Evolutionary conservation across 768 basidiomycete genomes (phyloP).

Genomic region (Panaeolus cyanescens): DNA sequence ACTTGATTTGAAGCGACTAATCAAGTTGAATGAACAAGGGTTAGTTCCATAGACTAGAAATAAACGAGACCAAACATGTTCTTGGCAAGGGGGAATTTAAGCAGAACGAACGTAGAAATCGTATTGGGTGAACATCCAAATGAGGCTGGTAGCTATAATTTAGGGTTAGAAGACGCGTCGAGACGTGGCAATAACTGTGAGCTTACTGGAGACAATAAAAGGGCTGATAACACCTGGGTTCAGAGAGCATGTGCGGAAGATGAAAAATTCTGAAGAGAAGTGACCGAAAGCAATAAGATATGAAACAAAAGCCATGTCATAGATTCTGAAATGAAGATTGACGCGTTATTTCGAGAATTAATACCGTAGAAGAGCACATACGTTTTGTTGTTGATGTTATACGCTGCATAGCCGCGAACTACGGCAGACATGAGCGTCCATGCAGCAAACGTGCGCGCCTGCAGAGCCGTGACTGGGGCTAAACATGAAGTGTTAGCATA

Average conservation of each 20-base stretch:
- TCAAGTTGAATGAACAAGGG: background rate
- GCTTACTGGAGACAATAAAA: conserved; percentile 83
- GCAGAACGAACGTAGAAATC: conserved; percentile 65
- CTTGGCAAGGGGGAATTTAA: conserved; percentile 4
- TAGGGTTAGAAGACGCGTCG: conserved; percentile 6
- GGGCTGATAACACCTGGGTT: conserved; percentile 66
- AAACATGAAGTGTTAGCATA: background rate
- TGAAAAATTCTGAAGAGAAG: conserved; percentile 82
- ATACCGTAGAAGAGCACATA: conserved; percentile 38
- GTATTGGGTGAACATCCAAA: conserved; percentile 89
- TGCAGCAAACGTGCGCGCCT: conserved; percentile 85
- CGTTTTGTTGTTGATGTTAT: conserved; percentile 83
- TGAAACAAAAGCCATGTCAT: conserved; percentile 84
- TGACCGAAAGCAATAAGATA: conserved; percentile 92
- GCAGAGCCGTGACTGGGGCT: conserved; percentile 75
- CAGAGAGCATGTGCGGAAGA: conserved; percentile 76
- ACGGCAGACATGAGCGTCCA: conserved; percentile 91
- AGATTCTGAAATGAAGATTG: conserved; percentile 58
- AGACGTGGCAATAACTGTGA: background rate
- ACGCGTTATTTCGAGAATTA: conserved; percentile 9
- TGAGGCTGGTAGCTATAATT: conserved; percentile 49
- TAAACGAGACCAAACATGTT: background rate
- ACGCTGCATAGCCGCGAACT: conserved; percentile 86
- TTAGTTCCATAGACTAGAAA: background rate
- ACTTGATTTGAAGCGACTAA: background rate